A percentile compares a stretch with the other conserved stretches of the same genome.
Evolutionary conservation across 2,329 filamentous ascomycete genomes (phyloP).

Genomic region (Didymella pomorum): DNA sequence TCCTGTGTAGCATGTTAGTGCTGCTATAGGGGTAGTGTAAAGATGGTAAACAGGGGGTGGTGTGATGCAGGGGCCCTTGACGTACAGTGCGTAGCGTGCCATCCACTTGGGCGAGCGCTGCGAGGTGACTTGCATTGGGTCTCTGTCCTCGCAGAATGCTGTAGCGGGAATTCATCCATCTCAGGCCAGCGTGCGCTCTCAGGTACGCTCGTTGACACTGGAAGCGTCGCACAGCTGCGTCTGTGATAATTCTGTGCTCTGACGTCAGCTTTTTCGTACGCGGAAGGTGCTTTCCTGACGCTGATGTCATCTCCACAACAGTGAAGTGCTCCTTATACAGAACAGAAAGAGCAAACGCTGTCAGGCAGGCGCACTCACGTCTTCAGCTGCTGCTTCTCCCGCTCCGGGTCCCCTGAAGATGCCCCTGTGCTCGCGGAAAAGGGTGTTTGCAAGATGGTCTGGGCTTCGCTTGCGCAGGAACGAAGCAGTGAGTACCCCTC

Average conservation of each 20-base stretch:
- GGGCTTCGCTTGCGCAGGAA: conserved; percentile 64
- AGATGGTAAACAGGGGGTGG: background rate
- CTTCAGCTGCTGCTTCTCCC: conserved; percentile 64
- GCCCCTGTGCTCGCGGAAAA: conserved; percentile 57
- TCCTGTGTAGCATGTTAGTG: conserved; percentile 56
- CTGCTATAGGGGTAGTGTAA: background rate
- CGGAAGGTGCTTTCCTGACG: background rate
- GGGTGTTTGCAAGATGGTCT: conserved; percentile 61
- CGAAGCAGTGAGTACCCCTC: conserved; percentile 67
- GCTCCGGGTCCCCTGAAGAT: conserved; percentile 58
- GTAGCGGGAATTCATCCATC: conserved; percentile 65
- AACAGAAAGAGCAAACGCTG: conserved; percentile 3
- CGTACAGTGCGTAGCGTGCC: conserved; percentile 59
- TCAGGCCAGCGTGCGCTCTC: conserved; percentile 63
- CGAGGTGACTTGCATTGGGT: conserved; percentile 57
- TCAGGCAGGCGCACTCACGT: conserved; percentile 54
- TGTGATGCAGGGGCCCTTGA: conserved; percentile 13
- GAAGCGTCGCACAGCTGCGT: conserved; percentile 67
- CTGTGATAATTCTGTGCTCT: conserved; percentile 63
- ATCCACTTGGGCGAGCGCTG: conserved; percentile 59
- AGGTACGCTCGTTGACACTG: conserved; percentile 69
- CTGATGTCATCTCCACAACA: conserved; percentile 9
- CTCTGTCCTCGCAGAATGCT: conserved; percentile 61
- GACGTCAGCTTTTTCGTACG: conserved; percentile 28
- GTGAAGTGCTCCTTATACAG: background rate